These are phyloP conservation scores for Komagataella pseudopastoris DNA, from an alignment of 805 yeast genomes.

Conservation along the genomic window DNA sequence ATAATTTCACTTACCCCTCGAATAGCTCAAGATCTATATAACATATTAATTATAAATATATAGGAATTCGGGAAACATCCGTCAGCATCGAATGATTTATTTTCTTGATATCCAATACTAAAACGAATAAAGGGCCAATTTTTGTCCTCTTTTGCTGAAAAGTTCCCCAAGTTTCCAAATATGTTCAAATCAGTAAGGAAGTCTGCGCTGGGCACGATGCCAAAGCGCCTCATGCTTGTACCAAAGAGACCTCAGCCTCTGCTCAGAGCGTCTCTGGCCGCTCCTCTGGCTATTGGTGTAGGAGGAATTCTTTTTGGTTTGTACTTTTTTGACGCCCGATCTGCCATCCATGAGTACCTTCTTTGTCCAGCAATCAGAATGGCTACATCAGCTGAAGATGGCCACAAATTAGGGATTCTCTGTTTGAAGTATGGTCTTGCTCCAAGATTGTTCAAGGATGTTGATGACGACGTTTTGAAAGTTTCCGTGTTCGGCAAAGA, in stretches of 20 bases:
- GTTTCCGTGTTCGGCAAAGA: conserved; percentile 53
- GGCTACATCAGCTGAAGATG: conserved; percentile 70
- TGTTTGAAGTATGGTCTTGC: conserved; percentile 53
- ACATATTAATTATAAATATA: too few relatives aligned
- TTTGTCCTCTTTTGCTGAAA: neutral
- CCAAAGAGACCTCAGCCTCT: neutral
- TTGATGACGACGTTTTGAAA: conserved; percentile 34
- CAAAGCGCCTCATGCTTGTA: neutral
- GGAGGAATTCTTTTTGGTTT: conserved; percentile 25
- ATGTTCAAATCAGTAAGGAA: neutral
- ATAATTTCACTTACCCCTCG: too few relatives aligned
- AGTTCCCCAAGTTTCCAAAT: neutral
- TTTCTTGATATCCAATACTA: neutral
- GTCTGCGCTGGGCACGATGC: neutral
- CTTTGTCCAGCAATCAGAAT: conserved; percentile 65
- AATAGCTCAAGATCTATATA: too few relatives aligned
- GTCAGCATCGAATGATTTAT: neutral
- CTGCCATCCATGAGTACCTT: conserved; percentile 71
- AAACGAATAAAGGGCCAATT: neutral
- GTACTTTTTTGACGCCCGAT: conserved; percentile 64
- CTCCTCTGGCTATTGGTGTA: conserved; percentile 9
- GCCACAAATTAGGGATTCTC: conserved; percentile 67
- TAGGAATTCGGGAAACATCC: neutral
- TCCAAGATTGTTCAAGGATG: conserved; percentile 46
- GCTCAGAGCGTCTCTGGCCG: conserved; percentile 2